These are phyloP conservation scores for Phytophthora litchii DNA, from an alignment of 352 stramenopile genomes.

Conservation along the genomic window DNA sequence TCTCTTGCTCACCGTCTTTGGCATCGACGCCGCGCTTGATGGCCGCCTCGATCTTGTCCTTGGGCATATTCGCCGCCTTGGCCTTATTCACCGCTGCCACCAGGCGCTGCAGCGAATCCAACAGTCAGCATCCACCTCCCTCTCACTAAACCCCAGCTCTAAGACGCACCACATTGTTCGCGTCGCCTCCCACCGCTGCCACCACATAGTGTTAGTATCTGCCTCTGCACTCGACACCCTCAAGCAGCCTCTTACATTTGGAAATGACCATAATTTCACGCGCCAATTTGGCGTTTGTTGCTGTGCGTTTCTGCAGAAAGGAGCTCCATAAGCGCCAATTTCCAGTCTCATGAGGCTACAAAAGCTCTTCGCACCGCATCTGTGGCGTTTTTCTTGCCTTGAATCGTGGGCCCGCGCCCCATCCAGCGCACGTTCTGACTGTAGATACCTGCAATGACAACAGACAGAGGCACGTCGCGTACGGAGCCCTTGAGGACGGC, in stretches of 20 bases:
- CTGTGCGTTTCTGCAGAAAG: slow-evolving; percentile 66
- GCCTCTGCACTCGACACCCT: not conserved
- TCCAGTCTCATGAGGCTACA: not conserved
- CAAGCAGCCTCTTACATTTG: slow-evolving; percentile 44
- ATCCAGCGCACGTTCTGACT: slow-evolving; percentile 66
- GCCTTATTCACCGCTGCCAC: slow-evolving; percentile 69
- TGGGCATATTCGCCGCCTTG: slow-evolving; percentile 84
- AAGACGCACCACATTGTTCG: slow-evolving; percentile 68
- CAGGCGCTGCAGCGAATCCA: slow-evolving; percentile 34
- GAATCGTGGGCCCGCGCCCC: slow-evolving; percentile 82
- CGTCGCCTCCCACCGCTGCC: slow-evolving; percentile 59
- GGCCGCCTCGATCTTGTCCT: slow-evolving; percentile 83
- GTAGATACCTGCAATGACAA: slow-evolving; percentile 27
- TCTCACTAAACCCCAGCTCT: not conserved
- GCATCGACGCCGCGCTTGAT: slow-evolving; percentile 84
- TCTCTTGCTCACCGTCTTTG: slow-evolving; percentile 55
- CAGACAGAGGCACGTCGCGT: slow-evolving; percentile 1
- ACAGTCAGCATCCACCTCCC: not conserved
- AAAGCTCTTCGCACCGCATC: slow-evolving; percentile 50
- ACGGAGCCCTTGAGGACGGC: slow-evolving; percentile 8
- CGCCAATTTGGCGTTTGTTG: slow-evolving; percentile 78
- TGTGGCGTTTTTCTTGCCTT: slow-evolving; percentile 81
- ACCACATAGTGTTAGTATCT: not conserved
- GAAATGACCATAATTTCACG: slow-evolving; percentile 78
- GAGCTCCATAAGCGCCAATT: not conserved